These are phyloP conservation scores for Fusarium irregulare DNA, from an alignment of 2,329 filamentous ascomycete species.

Conservation along the genomic window DNA sequence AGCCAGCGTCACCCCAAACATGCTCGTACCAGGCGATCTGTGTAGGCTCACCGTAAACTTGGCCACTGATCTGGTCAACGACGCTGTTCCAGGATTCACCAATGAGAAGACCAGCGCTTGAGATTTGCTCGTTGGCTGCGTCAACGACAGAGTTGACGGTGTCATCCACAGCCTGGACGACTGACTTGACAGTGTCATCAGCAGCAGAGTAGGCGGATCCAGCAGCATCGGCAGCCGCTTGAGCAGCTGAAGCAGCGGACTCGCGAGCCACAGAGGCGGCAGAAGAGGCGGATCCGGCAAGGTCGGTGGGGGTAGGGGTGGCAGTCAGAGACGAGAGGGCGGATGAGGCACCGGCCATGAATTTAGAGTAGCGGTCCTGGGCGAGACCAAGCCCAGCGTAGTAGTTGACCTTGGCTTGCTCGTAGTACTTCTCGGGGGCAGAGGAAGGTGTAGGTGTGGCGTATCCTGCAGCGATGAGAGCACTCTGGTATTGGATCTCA, in stretches of 20 bases:
- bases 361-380: constrained; percentile 81
- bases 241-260: constrained; percentile 58
- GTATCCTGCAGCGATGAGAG: constrained; percentile 73
- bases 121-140: constrained; percentile 55
- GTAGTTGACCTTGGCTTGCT: constrained; percentile 73
- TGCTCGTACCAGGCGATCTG: constrained; percentile 68
- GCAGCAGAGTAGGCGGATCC: constrained; percentile 60
- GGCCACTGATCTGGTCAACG: constrained; percentile 72
- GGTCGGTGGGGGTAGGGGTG: constrained; percentile 69
- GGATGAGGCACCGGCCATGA: constrained; percentile 76
- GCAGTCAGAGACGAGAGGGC: constrained; percentile 71
- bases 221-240: constrained; percentile 60
- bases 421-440: constrained; percentile 67
- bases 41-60: constrained; percentile 75
- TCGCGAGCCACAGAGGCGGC: constrained; percentile 62
- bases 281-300: constrained; percentile 61
- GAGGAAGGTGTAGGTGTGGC: constrained; percentile 64
- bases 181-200: constrained; percentile 57
- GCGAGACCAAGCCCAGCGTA: constrained; percentile 83
- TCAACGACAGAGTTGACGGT: constrained; percentile 58
- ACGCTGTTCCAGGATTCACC: constrained; percentile 55
- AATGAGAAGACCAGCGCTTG: constrained; percentile 52
- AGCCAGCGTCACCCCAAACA: constrained; percentile 60
- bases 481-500: constrained; percentile 75
- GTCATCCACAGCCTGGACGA: constrained; percentile 53